Base-by-base conservation (phyloP, 257 asterid species). In the Scutellaria minor region DNA sequence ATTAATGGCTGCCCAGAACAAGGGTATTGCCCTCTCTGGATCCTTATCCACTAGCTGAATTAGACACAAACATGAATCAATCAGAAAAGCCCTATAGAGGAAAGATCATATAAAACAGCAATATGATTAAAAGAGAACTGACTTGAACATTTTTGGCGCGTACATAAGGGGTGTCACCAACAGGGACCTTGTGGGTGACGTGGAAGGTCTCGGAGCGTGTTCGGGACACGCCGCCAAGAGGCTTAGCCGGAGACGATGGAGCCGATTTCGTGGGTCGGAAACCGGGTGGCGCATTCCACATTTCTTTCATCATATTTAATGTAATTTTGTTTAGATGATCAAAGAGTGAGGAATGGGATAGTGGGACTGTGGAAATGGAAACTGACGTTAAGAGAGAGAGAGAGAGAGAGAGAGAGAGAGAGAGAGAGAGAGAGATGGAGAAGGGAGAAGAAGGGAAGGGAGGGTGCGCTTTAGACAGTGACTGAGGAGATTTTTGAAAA, bases 1-100 rank as follows among this genome's bases (percentile, higher is more conserved):
- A 67, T 95, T 95, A 27, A 95, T 91, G 10, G 99, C 99, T 2
- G 97, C 95, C 99, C 99, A 95, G 50, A 95, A 95, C 72, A 95
- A 74, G 0, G 98, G 98, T 6, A 95, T 90, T 1, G 99, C 97
- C 80, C 86, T 85, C 70, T 95, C 99, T 2, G 99, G 98, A 81
- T 95, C 99, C 88, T 95, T 95, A 3, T 95, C 99, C 72, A 95
- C 96, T 75, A 92, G 80, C 98, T 94, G 51, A 57, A 42, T 13
- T 4, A 40, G 37, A 24, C 10, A 8, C 1, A 13, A 70, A 57
- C 52, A 57, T 9, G 18, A 20, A 40, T 66, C 56, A 65, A 62
- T 52, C 14, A 14, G 37, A n/a, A 51, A 46, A 0, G 14, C 13
- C 10, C 9, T 60, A 68, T 13, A 44, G 11, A 2, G 31, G n/a